Evolutionary conservation across 345 rosid species (phyloP).

Genomic region (Populus davidiana): DNA sequence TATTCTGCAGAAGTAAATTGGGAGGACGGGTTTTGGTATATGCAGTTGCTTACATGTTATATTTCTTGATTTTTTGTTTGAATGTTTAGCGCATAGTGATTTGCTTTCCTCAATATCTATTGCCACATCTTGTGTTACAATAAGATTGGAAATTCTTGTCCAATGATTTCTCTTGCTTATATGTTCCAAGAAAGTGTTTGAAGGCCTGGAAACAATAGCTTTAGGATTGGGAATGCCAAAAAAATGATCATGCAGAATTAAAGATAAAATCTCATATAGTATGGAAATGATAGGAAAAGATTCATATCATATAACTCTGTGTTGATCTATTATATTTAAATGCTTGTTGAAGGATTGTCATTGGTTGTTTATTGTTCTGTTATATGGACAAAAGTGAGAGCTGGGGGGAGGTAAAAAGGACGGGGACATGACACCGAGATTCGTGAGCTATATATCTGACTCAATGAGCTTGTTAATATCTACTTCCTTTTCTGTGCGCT

Average conservation of each 20-base stretch:
- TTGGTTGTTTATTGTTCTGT: neutral
- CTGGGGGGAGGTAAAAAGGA: neutral
- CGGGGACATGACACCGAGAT: neutral
- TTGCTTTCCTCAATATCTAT: neutral
- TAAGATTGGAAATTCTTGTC: too few relatives aligned
- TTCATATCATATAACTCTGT: neutral
- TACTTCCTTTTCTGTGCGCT: neutral
- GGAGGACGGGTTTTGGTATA: neutral
- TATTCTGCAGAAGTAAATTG: neutral
- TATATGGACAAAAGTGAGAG: neutral
- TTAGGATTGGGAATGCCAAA: neutral
- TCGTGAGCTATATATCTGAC: neutral
- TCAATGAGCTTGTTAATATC: neutral
- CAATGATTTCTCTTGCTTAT: neutral
- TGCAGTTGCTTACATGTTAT: neutral
- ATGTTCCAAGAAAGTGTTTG: neutral
- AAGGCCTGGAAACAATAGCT: neutral
- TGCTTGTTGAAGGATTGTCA: neutral
- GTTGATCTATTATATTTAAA: too few relatives aligned
- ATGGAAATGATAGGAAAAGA: neutral
- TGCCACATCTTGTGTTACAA: neutral
- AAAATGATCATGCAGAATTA: neutral
- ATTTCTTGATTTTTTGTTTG: neutral
- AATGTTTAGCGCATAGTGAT: neutral
- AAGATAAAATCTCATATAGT: neutral